Base-by-base conservation (phyloP, 1,284 basidiomycete genomes). In the Wolfiporia cocos region DNA sequence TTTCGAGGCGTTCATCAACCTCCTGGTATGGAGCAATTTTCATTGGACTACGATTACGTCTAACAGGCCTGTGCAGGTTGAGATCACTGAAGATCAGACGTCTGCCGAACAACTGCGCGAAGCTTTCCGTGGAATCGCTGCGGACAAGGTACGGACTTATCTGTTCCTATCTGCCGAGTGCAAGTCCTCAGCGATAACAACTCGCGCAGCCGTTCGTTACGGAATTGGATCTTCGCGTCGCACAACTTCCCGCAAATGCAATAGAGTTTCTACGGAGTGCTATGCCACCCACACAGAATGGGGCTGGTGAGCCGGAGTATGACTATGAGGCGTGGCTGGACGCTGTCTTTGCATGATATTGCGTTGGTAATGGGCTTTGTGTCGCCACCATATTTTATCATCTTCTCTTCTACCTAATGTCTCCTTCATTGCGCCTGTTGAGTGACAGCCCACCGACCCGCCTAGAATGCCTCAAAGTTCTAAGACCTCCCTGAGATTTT, bases 51-150 rank as follows among this genome's bases (percentile, higher is more conserved):
- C 11, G 26, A 19, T 34, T 26, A 30, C 2, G 22, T 11, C 4
- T 24, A n/a, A 26, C 11, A 20, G 9, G 19, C 33, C 31, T 31
- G 17, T 34, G 15, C 49, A 93, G 91, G 87, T 94, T 36, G 91
- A 94, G 37, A 95, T 97, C 51, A 95, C 84, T 22, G 92, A 98
- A 68, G 96, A 98, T 59, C 92, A 95, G 42, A 94, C 91, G 1
- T 89, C 92, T 1, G 79, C 87, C 0, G 92, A 94, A 42, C 95
- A 98, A 59, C 74, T 99, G 47, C 80, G 90, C 17, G 92, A 94
- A 51, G 84, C 94, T 2, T 99, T 99, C 80, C 81, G 90, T 35
- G 91, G 90, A 6, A 84, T 97, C 34, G 92, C 93, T 2, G 78
- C 74, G 11, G 87, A 94, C 58, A 98, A 98, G 76, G 92, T 88